Base-by-base conservation (phyloP, 2,329 filamentous ascomycete genomes). In the Alternaria triticina region DNA sequence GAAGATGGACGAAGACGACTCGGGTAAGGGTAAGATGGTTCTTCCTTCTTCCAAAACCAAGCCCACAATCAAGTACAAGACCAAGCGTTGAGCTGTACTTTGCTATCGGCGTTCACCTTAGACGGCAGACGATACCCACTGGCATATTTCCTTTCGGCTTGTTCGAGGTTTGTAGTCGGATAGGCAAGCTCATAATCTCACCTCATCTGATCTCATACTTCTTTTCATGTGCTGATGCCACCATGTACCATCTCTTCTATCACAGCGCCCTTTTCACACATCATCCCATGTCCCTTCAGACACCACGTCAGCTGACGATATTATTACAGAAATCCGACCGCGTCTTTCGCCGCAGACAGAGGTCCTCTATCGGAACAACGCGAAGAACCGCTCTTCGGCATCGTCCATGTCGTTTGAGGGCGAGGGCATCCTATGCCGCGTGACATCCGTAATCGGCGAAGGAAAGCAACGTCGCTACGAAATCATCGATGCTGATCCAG, bases 391-490 rank as follows among this genome's bases (percentile, higher is more conserved):
- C 51, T 67, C 65, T 20, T 65, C 62, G 1, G 54, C 66, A 23
- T 58, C 63, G 60, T 77, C 65, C 43, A 62, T 67, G 46, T 71
- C 65, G 51, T 68, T 70, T 17, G 83, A 85, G 73, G 84, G 84
- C 69, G 83, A 85, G 75, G 84, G 84, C 61, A 85, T 85, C 33
- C 78, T 86, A 22, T 85, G 83, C 72, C 79, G 80, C 57, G 82
- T 86, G 46, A 85, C 84, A 6, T 77, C 77, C 30, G 83, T 86
- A n/a, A 85, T 85, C 25, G 84, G 84, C 61, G 84, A 86, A 67
- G 84, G 83, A 61, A 86, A 85, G 65, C 83, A 85, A 69, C 82
- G 84, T 23, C 82, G 83, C 62, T 86, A 86, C 75, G 84, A 86
- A 70, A 84, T 86, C 61, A 83, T 84, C 64, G 84, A 86, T 66